Evolutionary conservation across 2,329 filamentous ascomycete species (phyloP).

Genomic region (Parascedosporium putredinis): DNA sequence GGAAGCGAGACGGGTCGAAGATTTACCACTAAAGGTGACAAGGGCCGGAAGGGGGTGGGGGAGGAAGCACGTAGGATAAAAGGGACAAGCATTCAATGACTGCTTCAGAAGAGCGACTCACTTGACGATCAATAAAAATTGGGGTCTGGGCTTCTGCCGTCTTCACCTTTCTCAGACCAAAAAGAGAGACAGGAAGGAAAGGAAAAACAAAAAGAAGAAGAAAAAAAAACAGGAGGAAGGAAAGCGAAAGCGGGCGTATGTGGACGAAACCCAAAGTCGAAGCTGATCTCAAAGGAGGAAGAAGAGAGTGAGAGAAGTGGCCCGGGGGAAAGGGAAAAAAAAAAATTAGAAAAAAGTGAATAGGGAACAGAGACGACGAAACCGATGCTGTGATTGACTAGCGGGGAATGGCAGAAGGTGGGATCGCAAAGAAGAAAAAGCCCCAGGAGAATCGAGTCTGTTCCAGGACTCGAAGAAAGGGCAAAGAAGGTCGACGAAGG

Average conservation of each 20-base stretch:
- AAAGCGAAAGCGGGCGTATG: too few species aligned
- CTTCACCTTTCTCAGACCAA: not conserved
- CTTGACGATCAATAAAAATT: slow-evolving; percentile 6
- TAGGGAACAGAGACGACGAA: too few species aligned
- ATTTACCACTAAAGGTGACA: not conserved
- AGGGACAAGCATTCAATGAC: slow-evolving; percentile 1
- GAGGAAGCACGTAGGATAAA: not conserved
- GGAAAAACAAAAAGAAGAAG: not conserved
- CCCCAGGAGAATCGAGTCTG: not conserved
- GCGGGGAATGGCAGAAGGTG: not conserved
- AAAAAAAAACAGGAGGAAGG: not conserved
- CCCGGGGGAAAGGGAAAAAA: too few species aligned
- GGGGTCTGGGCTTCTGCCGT: not conserved
- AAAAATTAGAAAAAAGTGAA: too few species aligned
- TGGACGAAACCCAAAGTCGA: too few species aligned
- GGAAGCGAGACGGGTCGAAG: not conserved
- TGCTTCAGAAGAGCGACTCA: slow-evolving; percentile 5
- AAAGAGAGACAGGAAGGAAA: not conserved
- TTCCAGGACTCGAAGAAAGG: not conserved
- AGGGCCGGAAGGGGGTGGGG: not conserved
- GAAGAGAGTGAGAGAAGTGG: too few species aligned
- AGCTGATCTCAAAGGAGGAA: too few species aligned
- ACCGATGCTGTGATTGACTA: too few species aligned
- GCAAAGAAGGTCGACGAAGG: not conserved
- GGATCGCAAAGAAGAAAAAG: not conserved